These are phyloP conservation scores for Cenococcum geophilum DNA, from an alignment of 495 filamentous ascomycete species.

Conservation along the genomic window DNA sequence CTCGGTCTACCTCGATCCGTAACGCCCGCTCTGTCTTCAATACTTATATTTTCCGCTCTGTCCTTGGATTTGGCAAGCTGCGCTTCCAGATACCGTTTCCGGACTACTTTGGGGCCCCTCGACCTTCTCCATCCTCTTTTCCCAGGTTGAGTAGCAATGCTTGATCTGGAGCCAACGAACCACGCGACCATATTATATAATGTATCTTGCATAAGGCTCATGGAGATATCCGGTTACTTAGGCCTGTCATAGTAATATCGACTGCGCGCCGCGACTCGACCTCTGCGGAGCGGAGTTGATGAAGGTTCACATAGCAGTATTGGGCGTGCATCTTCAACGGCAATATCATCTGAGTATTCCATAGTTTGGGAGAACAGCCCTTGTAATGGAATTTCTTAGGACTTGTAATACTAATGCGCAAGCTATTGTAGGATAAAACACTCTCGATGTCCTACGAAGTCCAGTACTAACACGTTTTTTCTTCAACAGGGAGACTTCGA, in stretches of 20 bases:
- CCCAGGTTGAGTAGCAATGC: constrained; percentile 17
- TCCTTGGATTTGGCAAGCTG: too few relatives aligned
- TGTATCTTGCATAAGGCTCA: constrained; percentile 7
- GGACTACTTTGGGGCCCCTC: not conserved
- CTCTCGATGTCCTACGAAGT: not conserved
- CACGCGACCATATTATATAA: constrained; percentile 18
- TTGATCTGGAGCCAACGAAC: constrained; percentile 8
- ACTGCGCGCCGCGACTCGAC: constrained; percentile 8
- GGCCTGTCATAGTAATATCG: not conserved
- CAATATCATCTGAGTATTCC: constrained; percentile 36
- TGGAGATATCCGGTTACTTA: not conserved
- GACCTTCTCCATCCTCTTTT: not conserved
- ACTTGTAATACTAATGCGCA: constrained; percentile 36
- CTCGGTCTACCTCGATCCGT: too few relatives aligned
- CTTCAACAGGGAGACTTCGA: constrained; percentile 27
- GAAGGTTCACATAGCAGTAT: constrained; percentile 28
- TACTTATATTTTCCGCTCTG: too few relatives aligned
- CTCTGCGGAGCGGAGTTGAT: constrained; percentile 27
- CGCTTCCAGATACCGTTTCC: too few relatives aligned
- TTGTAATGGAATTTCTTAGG: constrained; percentile 39
- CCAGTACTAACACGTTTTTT: not conserved
- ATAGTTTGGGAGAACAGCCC: constrained; percentile 21
- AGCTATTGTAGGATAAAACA: constrained; percentile 22
- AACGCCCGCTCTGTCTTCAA: too few relatives aligned
- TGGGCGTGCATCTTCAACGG: constrained; percentile 24